phyloP scores from a whole-genome alignment of 2,329 filamentous ascomycete species.

The Capronia americana region DNA sequence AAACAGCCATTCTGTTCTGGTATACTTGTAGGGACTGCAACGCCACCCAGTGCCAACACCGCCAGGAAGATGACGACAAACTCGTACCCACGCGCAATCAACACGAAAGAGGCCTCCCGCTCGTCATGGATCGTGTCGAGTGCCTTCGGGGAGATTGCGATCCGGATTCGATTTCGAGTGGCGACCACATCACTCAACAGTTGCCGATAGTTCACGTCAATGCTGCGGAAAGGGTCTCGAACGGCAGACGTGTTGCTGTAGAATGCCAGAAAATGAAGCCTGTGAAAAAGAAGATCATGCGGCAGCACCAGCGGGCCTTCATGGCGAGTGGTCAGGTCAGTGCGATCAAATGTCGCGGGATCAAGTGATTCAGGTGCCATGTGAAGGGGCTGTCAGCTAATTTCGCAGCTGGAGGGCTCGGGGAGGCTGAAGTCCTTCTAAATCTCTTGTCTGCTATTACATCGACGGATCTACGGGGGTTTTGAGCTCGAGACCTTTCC shows the following conservation, averaged over 20 bases:
- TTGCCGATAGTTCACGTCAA: slow-evolving; percentile 46
- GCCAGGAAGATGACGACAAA: slow-evolving; percentile 56
- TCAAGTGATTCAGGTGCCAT: background rate
- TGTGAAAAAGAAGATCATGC: slow-evolving; percentile 42
- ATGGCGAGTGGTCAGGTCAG: slow-evolving; percentile 1
- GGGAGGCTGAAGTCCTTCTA: too few relatives aligned
- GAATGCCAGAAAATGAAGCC: slow-evolving; percentile 41
- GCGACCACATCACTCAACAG: slow-evolving; percentile 54
- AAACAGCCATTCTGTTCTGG: slow-evolving; percentile 2
- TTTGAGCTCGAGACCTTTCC: too few relatives aligned
- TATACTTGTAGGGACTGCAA: slow-evolving; percentile 52
- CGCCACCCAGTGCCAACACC: slow-evolving; percentile 55
- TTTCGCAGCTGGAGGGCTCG: background rate
- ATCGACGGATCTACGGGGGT: too few relatives aligned
- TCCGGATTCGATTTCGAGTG: slow-evolving; percentile 47
- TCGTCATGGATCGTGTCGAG: slow-evolving; percentile 47
- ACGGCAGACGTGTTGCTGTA: slow-evolving; percentile 37
- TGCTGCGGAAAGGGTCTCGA: slow-evolving; percentile 39
- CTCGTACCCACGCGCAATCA: slow-evolving; percentile 56
- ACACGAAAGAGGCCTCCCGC: slow-evolving; percentile 47
- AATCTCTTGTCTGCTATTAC: too few relatives aligned
- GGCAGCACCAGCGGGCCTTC: slow-evolving; percentile 42
- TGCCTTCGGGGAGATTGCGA: slow-evolving; percentile 40
- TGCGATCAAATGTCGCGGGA: slow-evolving; percentile 16
- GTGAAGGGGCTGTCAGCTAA: background rate